Conservation (phyloP, 768 basidiomycete species). For the Boletellus emodensis region DNA sequence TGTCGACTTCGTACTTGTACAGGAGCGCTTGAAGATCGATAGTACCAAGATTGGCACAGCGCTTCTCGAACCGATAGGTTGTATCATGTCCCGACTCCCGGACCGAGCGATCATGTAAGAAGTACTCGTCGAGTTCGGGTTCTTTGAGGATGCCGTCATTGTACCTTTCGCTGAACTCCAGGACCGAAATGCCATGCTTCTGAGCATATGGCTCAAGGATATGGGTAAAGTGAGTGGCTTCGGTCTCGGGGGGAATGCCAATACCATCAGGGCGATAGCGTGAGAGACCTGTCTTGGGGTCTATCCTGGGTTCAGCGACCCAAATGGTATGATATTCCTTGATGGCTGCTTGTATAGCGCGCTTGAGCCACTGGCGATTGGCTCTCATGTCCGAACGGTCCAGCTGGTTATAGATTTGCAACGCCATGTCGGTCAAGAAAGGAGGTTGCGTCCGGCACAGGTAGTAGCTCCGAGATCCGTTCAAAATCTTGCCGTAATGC, state of each 20-base stretch:
- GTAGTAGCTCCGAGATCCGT: conserved; percentile 94
- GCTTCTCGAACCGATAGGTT: conserved; percentile 95
- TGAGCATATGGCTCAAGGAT: conserved; percentile 92
- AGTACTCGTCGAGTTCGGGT: conserved; percentile 92
- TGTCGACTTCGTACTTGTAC: conserved; percentile 98
- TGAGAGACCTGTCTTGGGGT: conserved; percentile 90
- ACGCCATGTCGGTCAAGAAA: conserved; percentile 97
- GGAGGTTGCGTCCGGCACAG: conserved; percentile 95
- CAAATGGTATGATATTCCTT: conserved; percentile 99
- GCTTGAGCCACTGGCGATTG: conserved; percentile 90
- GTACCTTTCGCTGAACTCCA: conserved; percentile 97
- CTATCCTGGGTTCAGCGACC: conserved; percentile 92
- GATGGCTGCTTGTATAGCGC: conserved; percentile 94
- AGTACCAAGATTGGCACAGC: conserved; percentile 94
- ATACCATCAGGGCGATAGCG: conserved; percentile 91
- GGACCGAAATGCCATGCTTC: conserved; percentile 88
- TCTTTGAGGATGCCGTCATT: conserved; percentile 80
- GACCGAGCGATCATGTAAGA: conserved; percentile 93
- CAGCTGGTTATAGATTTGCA: conserved; percentile 96
- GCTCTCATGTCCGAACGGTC: conserved; percentile 73
- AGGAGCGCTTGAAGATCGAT: conserved; percentile 93
- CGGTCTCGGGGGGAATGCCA: conserved; percentile 98
- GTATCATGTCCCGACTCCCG: conserved; percentile 97
- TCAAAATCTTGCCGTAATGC: conserved; percentile 95
- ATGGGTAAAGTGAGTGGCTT: conserved; percentile 97